Base-by-base conservation (phyloP, 768 basidiomycete genomes). In the Boletus fagicola region DNA sequence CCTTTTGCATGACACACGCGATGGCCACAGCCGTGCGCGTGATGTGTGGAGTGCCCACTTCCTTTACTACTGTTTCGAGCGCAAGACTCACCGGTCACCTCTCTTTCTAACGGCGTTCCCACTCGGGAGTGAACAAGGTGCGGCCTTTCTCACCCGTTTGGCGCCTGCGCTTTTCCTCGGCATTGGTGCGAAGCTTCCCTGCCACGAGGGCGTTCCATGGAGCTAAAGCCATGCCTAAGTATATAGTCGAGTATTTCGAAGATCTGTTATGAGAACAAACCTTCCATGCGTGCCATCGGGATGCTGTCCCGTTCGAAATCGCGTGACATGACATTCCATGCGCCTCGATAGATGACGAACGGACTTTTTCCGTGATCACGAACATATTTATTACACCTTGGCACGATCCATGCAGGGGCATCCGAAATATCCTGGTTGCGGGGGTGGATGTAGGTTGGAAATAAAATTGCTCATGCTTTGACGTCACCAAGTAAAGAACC, bases 241-340 rank as follows among this genome's bases (percentile, higher is more conserved):
- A 28, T 22, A 28, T 26, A 26, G 26, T 26, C 5, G 5, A 26
- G 28, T 28, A 28, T 28, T 28, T 28, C 28, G 28, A 28, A 28
- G 28, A 28, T 4, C n/a, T 31, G 16, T 36, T 13, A 35, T n/a
- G 0, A 47, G 46, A 28, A 28, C 65, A 62, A 38, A 63, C 75
- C 77, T 78, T 77, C 58, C 8, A 33, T 36, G 20, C 39, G 35
- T 28, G 49, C 58, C 59, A 50, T 53, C 7, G 77, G 75, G 50
- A 83, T 77, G 56, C 82, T 79, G 7, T 83, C 83, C 6, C 81
- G 74, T 67, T 83, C 81, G 52, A 83, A 76, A 48, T 77, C 75
- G 44, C 82, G 74, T 2, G 72, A 57, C 58, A 80, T 63, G n/a
- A 77, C 65, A 63, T 71, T 75, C 76, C 76, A 79, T 18, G 50